Base-by-base conservation (phyloP, 495 filamentous ascomycete genomes). In the Evernia prunastri region DNA sequence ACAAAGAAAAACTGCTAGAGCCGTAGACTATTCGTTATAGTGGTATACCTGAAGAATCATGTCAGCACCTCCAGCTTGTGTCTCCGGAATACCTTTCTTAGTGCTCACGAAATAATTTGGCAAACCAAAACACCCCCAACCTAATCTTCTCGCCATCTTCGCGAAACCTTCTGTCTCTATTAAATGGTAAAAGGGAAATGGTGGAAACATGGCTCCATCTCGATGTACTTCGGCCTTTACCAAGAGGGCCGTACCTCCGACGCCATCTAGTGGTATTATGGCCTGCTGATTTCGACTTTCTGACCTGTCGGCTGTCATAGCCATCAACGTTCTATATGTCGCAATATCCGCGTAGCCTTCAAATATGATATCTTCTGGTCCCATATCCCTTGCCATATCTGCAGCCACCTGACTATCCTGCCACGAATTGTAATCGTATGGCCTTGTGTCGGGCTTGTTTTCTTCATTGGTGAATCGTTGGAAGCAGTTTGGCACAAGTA, bases 91-190 rank as follows among this genome's bases (percentile, higher is more conserved):
- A 18, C 0, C 8, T 33, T 31, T 58, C 66, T 56, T 54, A 35
- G 11, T 33, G 82, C 84, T 72, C 78, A 97, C 94, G 80, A 95
- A 91, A 77, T 98, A 98, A 79, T 98, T 96, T 40, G 94, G 94
- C 70, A 98, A 70, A 8, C 94, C 94, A 71, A 82, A 89, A 54
- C 89, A 82, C 60, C 85, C 78, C 85, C 92, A 96, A 25, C 91
- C 91, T 70, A 98, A 74, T 63, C 94, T 80, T 69, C 80, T 86
- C 25, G 91, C 93, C 94, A 98, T 98, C 77, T 92, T 96, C 18
- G 95, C 93, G 71, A 98, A 98, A 0, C 94, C 94, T 72, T 98
- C 94, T 8, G 95, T 97, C 78, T 98, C 94, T 66, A 98, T 93
- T 35, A 98, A 76, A 75, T 97, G 89, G 71, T 95, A 98, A 72